A percentile compares a stretch with the other conserved stretches of the same genome.
phyloP scores from a whole-genome alignment of 805 yeast genomes.

The Candida coquimbonensis region DNA sequence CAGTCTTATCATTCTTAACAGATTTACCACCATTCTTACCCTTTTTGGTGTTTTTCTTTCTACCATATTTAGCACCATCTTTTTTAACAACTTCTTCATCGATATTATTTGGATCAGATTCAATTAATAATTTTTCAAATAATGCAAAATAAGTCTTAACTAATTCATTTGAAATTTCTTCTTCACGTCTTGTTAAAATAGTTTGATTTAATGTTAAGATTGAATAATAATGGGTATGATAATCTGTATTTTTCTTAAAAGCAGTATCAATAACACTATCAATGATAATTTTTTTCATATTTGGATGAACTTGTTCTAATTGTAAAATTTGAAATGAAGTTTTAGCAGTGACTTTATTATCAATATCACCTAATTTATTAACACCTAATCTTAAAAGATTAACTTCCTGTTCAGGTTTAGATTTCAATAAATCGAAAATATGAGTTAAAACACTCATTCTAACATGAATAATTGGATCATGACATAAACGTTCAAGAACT shows the following conservation, averaged over 20 bases:
- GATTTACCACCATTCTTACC: slow-evolving; percentile 88
- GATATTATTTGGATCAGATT: slow-evolving; percentile 46
- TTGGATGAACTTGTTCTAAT: slow-evolving; percentile 87
- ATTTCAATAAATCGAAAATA: slow-evolving; percentile 69
- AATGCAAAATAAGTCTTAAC: slow-evolving; percentile 80
- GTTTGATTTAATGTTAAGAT: slow-evolving; percentile 89
- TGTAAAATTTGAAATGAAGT: slow-evolving; percentile 76
- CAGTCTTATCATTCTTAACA: slow-evolving; percentile 57
- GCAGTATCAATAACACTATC: slow-evolving; percentile 77
- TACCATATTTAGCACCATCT: slow-evolving; percentile 44
- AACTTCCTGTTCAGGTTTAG: slow-evolving; percentile 95
- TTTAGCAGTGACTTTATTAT: slow-evolving; percentile 83
- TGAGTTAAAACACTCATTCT: slow-evolving; percentile 70
- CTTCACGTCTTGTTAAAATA: slow-evolving; percentile 71
- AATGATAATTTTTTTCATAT: slow-evolving; percentile 79
- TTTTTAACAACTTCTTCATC: slow-evolving; percentile 32
- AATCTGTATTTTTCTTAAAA: slow-evolving; percentile 68
- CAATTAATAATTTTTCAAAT: slow-evolving; percentile 75
- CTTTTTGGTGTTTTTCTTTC: slow-evolving; percentile 70
- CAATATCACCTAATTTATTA: slow-evolving; percentile 90
- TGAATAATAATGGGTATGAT: slow-evolving; percentile 84
- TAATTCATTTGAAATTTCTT: slow-evolving; percentile 72
- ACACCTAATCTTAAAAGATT: slow-evolving; percentile 83
- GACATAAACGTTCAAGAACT: slow-evolving; percentile 71
- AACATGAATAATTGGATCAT: slow-evolving; percentile 86